Percentiles rank a stretch among this genome's conserved stretches.
phyloP scores from a whole-genome alignment of 495 filamentous ascomycete species.

The Penicillium alfredii region DNA sequence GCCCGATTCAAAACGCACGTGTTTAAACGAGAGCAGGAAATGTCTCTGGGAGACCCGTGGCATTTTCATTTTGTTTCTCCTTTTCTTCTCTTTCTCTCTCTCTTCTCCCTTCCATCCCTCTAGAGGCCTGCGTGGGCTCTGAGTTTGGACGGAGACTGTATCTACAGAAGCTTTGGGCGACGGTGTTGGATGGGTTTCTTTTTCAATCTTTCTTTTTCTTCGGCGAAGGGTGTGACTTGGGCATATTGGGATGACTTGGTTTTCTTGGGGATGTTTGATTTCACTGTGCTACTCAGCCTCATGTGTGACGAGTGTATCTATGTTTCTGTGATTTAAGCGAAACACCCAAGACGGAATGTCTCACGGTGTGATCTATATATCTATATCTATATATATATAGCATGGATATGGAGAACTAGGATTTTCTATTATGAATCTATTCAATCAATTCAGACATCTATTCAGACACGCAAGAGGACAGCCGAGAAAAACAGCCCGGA shows the following conservation, averaged over 20 bases:
- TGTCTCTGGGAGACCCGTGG: conserved; percentile 4
- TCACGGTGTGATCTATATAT: no score
- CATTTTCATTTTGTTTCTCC: conserved; percentile 1
- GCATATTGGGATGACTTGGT: conserved; percentile 12
- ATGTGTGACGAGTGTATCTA: conserved; percentile 30
- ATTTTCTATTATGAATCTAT: no score
- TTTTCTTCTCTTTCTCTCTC: neutral
- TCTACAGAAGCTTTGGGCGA: conserved; percentile 19
- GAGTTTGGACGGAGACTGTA: conserved; percentile 11
- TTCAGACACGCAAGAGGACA: no score
- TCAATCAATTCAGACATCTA: no score
- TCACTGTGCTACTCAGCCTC: conserved; percentile 10
- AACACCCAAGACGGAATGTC: conserved; percentile 17
- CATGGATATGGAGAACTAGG: no score
- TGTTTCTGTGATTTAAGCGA: conserved; percentile 17
- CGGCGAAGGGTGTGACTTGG: conserved; percentile 14
- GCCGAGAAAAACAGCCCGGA: no score
- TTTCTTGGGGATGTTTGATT: conserved; percentile 4
- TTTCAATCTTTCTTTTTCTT: conserved; percentile 18
- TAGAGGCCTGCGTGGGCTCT: conserved; percentile 11
- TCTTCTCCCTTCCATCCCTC: neutral
- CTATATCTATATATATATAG: no score
- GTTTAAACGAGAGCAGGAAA: conserved; percentile 2
- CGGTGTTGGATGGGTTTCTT: conserved; percentile 7
- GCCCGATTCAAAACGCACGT: conserved; percentile 19